A percentile compares a stretch with the other conserved stretches of the same genome.
These are phyloP conservation scores for Silene noctiflora DNA, from an alignment of 179 eudicot genomes.

Conservation along the genomic window DNA sequence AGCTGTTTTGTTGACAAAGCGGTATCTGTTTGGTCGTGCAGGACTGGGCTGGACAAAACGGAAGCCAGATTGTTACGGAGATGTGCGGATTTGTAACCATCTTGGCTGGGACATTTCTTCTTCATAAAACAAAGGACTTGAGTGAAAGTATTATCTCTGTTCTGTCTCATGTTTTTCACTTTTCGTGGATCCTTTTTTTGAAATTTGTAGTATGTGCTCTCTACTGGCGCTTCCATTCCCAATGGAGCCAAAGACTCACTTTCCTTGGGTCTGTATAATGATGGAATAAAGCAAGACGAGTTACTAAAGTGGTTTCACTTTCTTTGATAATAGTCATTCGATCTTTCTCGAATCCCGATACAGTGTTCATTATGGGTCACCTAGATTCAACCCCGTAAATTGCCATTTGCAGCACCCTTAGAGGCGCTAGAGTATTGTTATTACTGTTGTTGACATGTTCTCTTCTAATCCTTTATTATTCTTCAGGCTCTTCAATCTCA, in stretches of 20 bases:
- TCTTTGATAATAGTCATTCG: no score
- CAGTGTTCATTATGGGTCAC: no score
- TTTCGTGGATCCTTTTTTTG: neutral
- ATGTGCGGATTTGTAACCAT: constrained; percentile 82
- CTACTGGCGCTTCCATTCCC: no score
- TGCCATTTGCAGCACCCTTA: no score
- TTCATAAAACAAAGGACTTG: constrained; percentile 78
- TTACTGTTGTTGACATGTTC: neutral
- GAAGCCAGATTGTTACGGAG: constrained; percentile 69
- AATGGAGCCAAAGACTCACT: no score
- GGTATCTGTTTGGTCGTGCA: constrained; percentile 24
- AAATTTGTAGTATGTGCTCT: neutral
- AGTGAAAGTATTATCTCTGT: constrained; percentile 41
- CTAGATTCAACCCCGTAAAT: no score
- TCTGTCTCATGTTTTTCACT: neutral
- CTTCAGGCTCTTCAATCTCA: constrained; percentile 31
- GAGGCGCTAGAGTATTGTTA: no score
- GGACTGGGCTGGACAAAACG: constrained; percentile 76
- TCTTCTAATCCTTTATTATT: constrained; percentile 8
- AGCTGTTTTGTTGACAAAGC: neutral
- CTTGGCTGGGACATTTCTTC: constrained; percentile 72
- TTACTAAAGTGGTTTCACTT: no score
- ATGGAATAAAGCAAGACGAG: no score
- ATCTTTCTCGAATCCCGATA: no score
- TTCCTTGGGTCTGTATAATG: no score